phyloP scores from a whole-genome alignment of 192 early-diverging fungal species.

The Coemansia sp. region DNA sequence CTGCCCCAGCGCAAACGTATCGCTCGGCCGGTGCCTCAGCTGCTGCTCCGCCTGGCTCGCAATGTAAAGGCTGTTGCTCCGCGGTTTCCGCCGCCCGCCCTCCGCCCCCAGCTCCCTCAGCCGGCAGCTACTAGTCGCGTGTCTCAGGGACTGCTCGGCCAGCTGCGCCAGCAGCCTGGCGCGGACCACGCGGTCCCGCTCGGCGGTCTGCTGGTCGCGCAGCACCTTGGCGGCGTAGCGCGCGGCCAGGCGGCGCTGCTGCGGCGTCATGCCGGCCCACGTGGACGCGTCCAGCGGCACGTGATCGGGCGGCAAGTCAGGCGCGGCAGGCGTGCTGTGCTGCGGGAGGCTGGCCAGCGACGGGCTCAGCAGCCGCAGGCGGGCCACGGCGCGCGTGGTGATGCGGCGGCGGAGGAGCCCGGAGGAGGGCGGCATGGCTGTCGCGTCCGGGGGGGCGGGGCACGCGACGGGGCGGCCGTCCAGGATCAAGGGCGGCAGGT shows the following conservation, averaged over 20 bases:
- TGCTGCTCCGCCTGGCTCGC: not conserved
- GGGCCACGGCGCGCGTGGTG: conserved; percentile 1
- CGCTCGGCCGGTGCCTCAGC: not conserved
- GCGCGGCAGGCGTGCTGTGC: not conserved
- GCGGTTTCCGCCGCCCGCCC: no score
- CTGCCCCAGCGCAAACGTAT: not conserved
- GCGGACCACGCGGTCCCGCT: no score
- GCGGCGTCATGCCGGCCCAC: conserved; percentile 11
- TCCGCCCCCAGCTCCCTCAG: no score
- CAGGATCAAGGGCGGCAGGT: no score
- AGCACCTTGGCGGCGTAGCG: conserved; percentile 18
- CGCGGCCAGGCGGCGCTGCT: conserved; percentile 10
- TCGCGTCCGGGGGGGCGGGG: no score
- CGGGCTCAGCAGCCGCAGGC: not conserved
- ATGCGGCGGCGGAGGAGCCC: conserved; percentile 4
- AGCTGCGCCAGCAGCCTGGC: no score
- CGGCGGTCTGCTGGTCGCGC: conserved; percentile 4
- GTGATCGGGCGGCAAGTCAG: conserved; percentile 1
- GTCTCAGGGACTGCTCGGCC: no score
- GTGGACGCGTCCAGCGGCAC: conserved; percentile 18
- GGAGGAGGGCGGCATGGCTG: no score
- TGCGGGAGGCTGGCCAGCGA: not conserved
- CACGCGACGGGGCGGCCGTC: no score
- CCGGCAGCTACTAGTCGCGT: no score
- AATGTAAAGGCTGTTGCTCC: not conserved